phyloP scores from a whole-genome alignment of 2,329 filamentous ascomycete species.

The Lachnellula occidentalis region DNA sequence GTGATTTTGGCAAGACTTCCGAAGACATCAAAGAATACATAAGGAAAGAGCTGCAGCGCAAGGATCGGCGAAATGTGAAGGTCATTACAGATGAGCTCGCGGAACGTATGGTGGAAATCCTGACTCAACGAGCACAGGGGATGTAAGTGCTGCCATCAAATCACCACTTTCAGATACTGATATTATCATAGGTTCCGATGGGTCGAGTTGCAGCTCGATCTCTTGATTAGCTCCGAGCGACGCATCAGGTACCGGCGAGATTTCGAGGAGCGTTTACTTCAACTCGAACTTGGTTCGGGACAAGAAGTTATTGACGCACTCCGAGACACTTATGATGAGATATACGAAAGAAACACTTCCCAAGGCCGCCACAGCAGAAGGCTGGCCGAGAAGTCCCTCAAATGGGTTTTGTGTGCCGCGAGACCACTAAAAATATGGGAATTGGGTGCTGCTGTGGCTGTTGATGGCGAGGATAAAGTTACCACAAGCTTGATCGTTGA shows the following conservation, averaged over 20 bases:
- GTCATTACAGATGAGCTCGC: conserved; percentile 7
- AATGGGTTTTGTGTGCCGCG: conserved; percentile 12
- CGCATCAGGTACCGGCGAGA: conserved; percentile 10
- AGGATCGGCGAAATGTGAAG: conserved; percentile 2
- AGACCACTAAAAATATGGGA: conserved; percentile 12
- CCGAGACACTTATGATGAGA: conserved; percentile 11
- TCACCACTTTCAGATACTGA: no score
- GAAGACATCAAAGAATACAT: conserved; percentile 6
- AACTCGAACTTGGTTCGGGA: conserved; percentile 9
- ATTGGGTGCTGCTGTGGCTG: conserved; percentile 8
- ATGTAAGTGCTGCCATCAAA: neutral
- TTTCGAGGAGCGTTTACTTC: conserved; percentile 6
- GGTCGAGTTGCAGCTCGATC: conserved; percentile 11
- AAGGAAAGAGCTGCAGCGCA: neutral
- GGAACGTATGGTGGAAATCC: conserved; percentile 5
- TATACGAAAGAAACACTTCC: conserved; percentile 8
- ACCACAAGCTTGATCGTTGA: conserved; percentile 8
- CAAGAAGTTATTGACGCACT: conserved; percentile 11
- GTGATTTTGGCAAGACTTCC: conserved; percentile 5
- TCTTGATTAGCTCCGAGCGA: conserved; percentile 8
- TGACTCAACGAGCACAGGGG: conserved; percentile 9
- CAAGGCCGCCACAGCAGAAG: conserved; percentile 8
- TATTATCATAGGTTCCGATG: conserved; percentile 1
- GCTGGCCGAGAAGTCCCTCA: conserved; percentile 9
- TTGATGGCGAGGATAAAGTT: conserved; percentile 6